A percentile compares a stretch with the other conserved stretches of the same genome.
These are phyloP conservation scores for Maudiozyma pseudohumilis DNA, from an alignment of 805 yeast genomes.

Conservation along the genomic window DNA sequence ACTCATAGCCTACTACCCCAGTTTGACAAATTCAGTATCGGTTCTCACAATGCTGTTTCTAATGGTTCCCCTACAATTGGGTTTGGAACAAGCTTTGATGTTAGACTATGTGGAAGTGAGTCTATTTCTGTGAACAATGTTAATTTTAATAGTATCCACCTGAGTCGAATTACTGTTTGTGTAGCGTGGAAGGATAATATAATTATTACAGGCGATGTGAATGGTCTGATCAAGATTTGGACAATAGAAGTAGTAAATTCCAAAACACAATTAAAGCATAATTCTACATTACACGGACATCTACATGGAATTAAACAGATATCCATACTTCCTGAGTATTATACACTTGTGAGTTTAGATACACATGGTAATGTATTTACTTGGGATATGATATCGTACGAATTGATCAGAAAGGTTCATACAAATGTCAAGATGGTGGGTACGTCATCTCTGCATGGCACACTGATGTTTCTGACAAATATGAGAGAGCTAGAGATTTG, in stretches of 20 bases:
- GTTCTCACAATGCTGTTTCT: no score
- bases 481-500: conserved; percentile 23
- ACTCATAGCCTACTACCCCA: no score
- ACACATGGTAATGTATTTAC: conserved; percentile 41
- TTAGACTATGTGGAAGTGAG: no score
- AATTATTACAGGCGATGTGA: conserved; percentile 35
- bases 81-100: no score
- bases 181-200: conserved; percentile 18
- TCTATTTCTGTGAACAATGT: conserved; percentile 3
- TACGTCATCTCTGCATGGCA: conserved; percentile 48
- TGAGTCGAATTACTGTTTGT: conserved; percentile 23
- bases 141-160: conserved; percentile 26
- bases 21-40: no score
- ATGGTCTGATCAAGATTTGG: conserved; percentile 57
- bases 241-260: conserved; percentile 14
- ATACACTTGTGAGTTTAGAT: conserved; percentile 47
- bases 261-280: not conserved
- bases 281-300: conserved; percentile 48
- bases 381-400: conserved; percentile 55
- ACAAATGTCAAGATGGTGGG: conserved; percentile 28
- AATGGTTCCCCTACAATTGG: no score
- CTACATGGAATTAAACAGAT: conserved; percentile 37
- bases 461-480: conserved; percentile 32
- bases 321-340: conserved; percentile 41
- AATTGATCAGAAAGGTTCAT: conserved; percentile 35